These are phyloP conservation scores for Cicer judaicum DNA, from an alignment of 306 rosid species.

Conservation along the genomic window DNA sequence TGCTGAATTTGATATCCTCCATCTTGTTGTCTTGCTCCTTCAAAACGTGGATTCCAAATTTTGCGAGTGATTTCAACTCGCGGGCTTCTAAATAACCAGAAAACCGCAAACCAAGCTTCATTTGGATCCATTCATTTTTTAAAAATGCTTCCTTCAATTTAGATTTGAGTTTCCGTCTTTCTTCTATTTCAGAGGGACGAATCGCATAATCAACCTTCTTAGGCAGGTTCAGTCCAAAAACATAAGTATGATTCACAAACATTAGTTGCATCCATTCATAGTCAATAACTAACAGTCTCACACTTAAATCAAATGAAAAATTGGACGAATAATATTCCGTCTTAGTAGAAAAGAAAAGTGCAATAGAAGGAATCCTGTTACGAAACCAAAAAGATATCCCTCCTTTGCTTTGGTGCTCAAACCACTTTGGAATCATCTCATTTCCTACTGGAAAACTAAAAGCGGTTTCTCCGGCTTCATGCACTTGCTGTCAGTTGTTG, in stretches of 20 bases:
- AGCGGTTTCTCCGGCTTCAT: neutral
- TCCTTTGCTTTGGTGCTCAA: neutral
- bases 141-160: neutral
- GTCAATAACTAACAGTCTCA: no score
- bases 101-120: neutral
- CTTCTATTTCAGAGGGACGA: no score
- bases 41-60: neutral
- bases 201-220: no score
- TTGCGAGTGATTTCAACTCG: neutral
- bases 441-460: neutral
- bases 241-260: no score
- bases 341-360: no score
- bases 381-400: neutral
- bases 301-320: rapidly evolving
- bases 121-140: neutral
- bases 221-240: no score
- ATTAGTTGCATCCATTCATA: no score
- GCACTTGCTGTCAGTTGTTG: neutral
- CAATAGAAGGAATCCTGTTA: neutral
- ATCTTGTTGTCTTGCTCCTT: neutral
- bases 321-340: no score
- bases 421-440: neutral
- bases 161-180: neutral
- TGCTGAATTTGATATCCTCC: neutral
- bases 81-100: no score